Conservation (phyloP, 805 yeast species). For the Starmerella scarabaei region DNA sequence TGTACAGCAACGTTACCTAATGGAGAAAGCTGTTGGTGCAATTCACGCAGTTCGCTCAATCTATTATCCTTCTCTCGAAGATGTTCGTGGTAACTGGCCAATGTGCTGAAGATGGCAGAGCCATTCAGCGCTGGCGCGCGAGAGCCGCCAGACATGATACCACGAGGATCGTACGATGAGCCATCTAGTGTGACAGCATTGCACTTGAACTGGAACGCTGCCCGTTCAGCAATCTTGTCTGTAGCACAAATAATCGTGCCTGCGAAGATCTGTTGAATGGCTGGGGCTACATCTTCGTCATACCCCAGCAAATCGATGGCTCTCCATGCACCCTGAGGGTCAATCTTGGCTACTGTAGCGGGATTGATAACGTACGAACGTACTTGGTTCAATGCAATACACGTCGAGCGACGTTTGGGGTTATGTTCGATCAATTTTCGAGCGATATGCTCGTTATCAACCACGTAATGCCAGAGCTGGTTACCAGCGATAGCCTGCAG, state of each 20-base stretch:
- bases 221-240: conserved; percentile 73
- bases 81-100: conserved; percentile 6
- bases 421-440: conserved; percentile 55
- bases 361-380: conserved; percentile 43
- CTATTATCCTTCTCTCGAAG: not conserved
- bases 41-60: not conserved
- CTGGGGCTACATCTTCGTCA: conserved; percentile 54
- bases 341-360: conserved; percentile 49
- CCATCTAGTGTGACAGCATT: conserved; percentile 88
- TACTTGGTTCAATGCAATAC: conserved; percentile 84
- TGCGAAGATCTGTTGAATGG: conserved; percentile 89
- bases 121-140: not conserved
- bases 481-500: conserved; percentile 93
- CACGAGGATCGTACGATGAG: conserved; percentile 90
- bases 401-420: conserved; percentile 55
- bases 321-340: conserved; percentile 77
- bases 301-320: conserved; percentile 73
- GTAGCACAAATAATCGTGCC: conserved; percentile 76
- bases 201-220: conserved; percentile 43
- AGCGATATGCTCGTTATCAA: conserved; percentile 75
- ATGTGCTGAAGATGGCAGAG: conserved; percentile 3
- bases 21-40: not conserved
- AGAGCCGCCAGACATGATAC: conserved; percentile 66
- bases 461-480: conserved; percentile 75
- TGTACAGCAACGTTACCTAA: conserved; percentile 1